Base-by-base conservation (phyloP, 1,284 basidiomycete genomes). In the Cronartium ribicola region DNA sequence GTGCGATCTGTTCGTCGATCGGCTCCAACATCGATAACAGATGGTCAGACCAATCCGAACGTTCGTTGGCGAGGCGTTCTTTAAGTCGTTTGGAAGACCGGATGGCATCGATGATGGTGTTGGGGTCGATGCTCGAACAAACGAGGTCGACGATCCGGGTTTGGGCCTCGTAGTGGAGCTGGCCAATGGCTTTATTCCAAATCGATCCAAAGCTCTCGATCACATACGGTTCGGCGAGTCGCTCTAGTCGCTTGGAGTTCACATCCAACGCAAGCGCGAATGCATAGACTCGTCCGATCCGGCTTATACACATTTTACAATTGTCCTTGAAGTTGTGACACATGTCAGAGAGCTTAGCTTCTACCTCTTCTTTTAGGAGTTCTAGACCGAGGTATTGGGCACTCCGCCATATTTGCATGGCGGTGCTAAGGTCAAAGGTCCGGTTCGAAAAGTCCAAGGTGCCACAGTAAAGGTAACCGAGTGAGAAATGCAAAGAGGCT, bases 401-500 rank as follows among this genome's bases (percentile, higher is more conserved):
- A 0, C 91, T 88, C 40, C 89, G 87, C 82, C 94, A 88, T 78
- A 98, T 92, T 75, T 90, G 87, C 80, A 98, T 92, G 0, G 91
- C 91, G 14, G 93, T 98, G 62, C 89, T 85, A 75, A 98, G 87
- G 83, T 98, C 94, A 81, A 93, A 96, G 0, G 90, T 89, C 20
- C 95, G 86, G 79, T 96, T 91, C 3, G 92, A 94, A 80, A 97
- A 96, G 62, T 89, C 85, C 66, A 98, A 88, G 5, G 92, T 94
- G 59, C 95, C 95, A 11, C 93, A 92, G 80, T 98, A 98, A 67
- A 94, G 86, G 82, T 89, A 94, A 14, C 94, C 94, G 39, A 98
- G 87, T 37, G 92, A 92, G 80, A 98, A 98, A 81, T 97, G 93
- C 2, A 96, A 84, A 0, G 93, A 91, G 0, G 94, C 91, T 0